Conservation (phyloP, 2,329 filamentous ascomycete species). For the Hymenoscyphus fraxineus region DNA sequence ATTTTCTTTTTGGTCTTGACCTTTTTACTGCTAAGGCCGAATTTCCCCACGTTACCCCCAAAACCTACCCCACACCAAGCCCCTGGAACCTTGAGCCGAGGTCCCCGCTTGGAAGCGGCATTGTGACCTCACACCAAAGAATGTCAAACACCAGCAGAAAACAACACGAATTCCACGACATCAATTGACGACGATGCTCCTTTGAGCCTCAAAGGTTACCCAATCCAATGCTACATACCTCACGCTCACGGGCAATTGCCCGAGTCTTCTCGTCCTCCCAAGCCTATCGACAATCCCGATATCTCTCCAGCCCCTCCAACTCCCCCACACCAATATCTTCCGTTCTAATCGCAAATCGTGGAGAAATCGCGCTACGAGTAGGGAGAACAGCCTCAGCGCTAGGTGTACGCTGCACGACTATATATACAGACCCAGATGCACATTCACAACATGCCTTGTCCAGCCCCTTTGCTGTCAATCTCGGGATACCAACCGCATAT, state of each 20-base stretch:
- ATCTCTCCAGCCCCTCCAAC: slow-evolving; percentile 13
- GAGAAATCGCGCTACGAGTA: slow-evolving; percentile 93
- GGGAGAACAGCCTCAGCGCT: slow-evolving; percentile 82
- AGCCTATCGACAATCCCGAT: slow-evolving; percentile 10
- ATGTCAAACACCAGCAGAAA: not conserved
- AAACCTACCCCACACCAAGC: not conserved
- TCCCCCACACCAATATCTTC: slow-evolving; percentile 58
- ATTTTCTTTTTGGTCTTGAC: too few relatives aligned
- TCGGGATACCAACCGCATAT: slow-evolving; percentile 81
- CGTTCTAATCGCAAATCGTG: slow-evolving; percentile 92
- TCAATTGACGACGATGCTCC: not conserved
- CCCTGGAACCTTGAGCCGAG: not conserved
- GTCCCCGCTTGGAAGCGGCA: not conserved
- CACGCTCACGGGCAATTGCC: slow-evolving; percentile 29
- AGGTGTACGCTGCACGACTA: slow-evolving; percentile 87
- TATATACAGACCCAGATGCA: slow-evolving; percentile 92
- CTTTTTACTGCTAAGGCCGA: too few relatives aligned
- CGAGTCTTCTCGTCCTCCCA: slow-evolving; percentile 26
- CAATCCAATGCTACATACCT: slow-evolving; percentile 27
- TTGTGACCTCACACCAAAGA: not conserved
- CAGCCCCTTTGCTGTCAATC: slow-evolving; percentile 77
- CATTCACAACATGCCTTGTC: slow-evolving; percentile 82
- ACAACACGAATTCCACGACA: not conserved
- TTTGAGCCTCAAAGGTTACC: slow-evolving; percentile 2
- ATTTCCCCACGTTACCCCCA: too few relatives aligned